phyloP scores from a whole-genome alignment of 495 filamentous ascomycete species.

The Hyaloscypha variabilis region DNA sequence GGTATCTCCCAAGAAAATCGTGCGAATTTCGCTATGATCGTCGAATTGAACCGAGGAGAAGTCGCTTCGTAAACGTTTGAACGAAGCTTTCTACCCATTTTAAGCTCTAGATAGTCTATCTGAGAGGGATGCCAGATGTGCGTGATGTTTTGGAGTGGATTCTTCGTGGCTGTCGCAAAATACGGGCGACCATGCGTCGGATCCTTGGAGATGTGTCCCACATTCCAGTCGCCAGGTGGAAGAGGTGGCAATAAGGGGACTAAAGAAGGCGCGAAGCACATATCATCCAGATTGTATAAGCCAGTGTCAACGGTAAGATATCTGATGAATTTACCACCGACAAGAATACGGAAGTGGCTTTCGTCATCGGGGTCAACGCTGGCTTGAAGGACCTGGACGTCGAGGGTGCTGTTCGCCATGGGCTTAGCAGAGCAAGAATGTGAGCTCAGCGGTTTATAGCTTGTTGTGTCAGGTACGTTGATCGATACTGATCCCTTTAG shows the following conservation, averaged over 20 bases:
- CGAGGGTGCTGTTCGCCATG: background rate
- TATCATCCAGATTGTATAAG: constrained; percentile 9
- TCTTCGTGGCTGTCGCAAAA: background rate
- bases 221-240: constrained; percentile 11
- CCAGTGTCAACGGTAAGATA: constrained; percentile 9
- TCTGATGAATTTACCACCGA: constrained; percentile 1
- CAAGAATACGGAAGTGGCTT: constrained; percentile 13
- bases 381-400: constrained; percentile 10
- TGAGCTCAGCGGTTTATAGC: no score
- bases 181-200: background rate
- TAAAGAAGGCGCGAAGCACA: constrained; percentile 9
- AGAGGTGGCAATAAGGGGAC: constrained; percentile 5
- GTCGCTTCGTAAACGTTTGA: constrained; percentile 2
- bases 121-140: constrained; percentile 8
- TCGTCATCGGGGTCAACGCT: constrained; percentile 16
- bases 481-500: no score
- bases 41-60: constrained; percentile 5
- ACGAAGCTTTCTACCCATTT: background rate
- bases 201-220: constrained; percentile 2
- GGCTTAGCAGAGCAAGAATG: background rate
- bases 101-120: constrained; percentile 1
- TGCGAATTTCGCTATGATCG: constrained; percentile 8
- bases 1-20: constrained; percentile 6
- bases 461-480: no score
- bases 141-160: background rate